Evolutionary conservation across 768 basidiomycete genomes (phyloP).

Genomic region (Udeniomyces megalosporus): DNA sequence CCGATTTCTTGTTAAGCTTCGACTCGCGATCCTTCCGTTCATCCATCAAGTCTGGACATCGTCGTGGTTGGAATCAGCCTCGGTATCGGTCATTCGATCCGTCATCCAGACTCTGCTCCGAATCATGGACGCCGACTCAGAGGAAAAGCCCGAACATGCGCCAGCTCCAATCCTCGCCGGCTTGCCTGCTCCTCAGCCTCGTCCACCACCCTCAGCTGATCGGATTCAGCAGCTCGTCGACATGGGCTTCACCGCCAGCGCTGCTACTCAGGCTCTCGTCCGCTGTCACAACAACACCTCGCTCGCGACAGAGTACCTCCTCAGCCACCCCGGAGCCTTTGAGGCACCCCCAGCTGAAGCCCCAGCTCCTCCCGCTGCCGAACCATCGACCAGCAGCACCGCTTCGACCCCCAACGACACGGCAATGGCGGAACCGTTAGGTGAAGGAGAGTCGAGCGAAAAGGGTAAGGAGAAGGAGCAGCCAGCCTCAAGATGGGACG

Average conservation of each 20-base stretch:
- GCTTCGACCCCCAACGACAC: conserved; percentile 1
- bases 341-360: too few species aligned
- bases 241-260: conserved; percentile 91
- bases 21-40: conserved; percentile 52
- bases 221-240: conserved; percentile 71
- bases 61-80: conserved; percentile 56
- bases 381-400: conserved; percentile 25
- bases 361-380: conserved; percentile 23
- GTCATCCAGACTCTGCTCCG: conserved; percentile 65
- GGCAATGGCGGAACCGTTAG: not conserved
- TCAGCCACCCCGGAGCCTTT: conserved; percentile 64
- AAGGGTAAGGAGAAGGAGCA: conserved; percentile 9
- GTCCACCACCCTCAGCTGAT: conserved; percentile 36
- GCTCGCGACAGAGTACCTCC: conserved; percentile 70
- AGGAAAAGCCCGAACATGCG: conserved; percentile 40
- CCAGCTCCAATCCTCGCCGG: conserved; percentile 27
- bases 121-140: conserved; percentile 64
- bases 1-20: conserved; percentile 69
- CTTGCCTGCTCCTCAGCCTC: not conserved
- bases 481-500: conserved; percentile 31
- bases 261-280: conserved; percentile 63
- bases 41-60: conserved; percentile 62
- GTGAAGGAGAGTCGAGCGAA: not conserved
- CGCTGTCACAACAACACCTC: conserved; percentile 78
- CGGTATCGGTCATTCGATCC: conserved; percentile 54